Conservation (phyloP, 106 monocot genomes). For the Allium sativum region DNA sequence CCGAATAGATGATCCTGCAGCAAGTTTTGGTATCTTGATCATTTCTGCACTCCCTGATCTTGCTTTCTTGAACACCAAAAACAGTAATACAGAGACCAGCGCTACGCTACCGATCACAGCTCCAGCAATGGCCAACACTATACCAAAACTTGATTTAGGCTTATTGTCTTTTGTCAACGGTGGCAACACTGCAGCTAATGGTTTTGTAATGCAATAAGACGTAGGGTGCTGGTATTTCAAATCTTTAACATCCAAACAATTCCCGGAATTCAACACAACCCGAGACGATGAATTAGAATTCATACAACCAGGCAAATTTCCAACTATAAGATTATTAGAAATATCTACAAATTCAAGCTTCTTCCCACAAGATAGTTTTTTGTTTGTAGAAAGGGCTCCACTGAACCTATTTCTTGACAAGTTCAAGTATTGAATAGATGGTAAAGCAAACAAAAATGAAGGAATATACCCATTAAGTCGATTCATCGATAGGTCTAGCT, state of each 20-base stretch:
- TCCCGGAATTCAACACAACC: conserved; percentile 43
- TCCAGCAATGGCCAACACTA: conserved; percentile 50
- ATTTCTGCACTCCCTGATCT: conserved; percentile 13
- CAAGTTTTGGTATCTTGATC: conserved; percentile 11
- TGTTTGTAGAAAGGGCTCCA: conserved; percentile 28
- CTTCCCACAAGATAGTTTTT: conserved; percentile 23
- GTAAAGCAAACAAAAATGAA: conserved; percentile 44
- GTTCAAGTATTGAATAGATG: conserved; percentile 35
- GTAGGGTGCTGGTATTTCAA: conserved; percentile 32
- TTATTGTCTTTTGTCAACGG: conserved; percentile 8
- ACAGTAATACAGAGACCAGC: conserved; percentile 30
- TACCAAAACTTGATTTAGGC: conserved; percentile 29
- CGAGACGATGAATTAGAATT: conserved; percentile 20
- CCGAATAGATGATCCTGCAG: conserved; percentile 10
- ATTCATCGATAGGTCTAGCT: conserved; percentile 52
- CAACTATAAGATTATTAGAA: conserved; percentile 55
- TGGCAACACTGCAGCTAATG: conserved; percentile 59
- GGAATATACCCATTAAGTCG: conserved; percentile 43
- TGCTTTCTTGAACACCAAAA: conserved; percentile 30
- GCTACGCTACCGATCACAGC: conserved; percentile 36
- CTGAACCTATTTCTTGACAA: conserved; percentile 42
- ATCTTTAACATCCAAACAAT: conserved; percentile 41
- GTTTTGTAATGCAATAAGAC: conserved; percentile 48
- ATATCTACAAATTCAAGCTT: conserved; percentile 45
- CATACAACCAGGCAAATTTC: conserved; percentile 53